A percentile compares a stretch with the other conserved stretches of the same genome.
phyloP scores from a whole-genome alignment of 257 asterid genomes.

The Orobanche coerulescens region DNA sequence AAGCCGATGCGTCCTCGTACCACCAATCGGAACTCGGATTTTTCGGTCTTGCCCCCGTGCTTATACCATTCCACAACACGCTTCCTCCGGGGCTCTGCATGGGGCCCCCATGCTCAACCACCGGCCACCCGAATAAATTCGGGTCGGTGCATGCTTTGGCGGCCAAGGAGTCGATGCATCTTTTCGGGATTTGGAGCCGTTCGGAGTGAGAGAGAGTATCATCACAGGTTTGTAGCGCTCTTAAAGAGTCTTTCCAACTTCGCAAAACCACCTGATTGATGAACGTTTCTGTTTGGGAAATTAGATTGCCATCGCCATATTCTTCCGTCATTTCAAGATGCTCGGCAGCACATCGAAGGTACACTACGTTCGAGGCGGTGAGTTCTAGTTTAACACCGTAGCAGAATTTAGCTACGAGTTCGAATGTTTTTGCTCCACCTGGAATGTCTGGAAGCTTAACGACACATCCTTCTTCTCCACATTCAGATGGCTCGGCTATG shows the following conservation, averaged over 20 bases:
- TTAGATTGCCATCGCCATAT: slow-evolving; percentile 79
- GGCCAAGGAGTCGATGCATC: slow-evolving; percentile 79
- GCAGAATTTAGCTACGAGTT: slow-evolving; percentile 89
- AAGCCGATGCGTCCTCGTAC: slow-evolving; percentile 84
- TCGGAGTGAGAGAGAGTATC: slow-evolving; percentile 60
- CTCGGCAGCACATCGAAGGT: slow-evolving; percentile 86
- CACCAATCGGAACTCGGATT: slow-evolving; percentile 80
- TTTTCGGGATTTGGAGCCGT: slow-evolving; percentile 54
- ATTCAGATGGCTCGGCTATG: slow-evolving; percentile 69
- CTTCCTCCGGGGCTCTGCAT: slow-evolving; percentile 99
- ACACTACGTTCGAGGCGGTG: slow-evolving; percentile 74
- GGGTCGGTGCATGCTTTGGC: slow-evolving; percentile 77
- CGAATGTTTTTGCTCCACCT: slow-evolving; percentile 84
- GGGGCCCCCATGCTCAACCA: slow-evolving; percentile 85
- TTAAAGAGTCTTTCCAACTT: slow-evolving; percentile 82
- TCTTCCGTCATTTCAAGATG: slow-evolving; percentile 90
- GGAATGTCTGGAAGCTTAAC: slow-evolving; percentile 62
- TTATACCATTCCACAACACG: slow-evolving; percentile 91
- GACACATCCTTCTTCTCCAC: slow-evolving; percentile 50
- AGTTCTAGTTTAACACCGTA: slow-evolving; percentile 93
- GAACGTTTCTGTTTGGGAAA: slow-evolving; percentile 66
- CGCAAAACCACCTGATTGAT: slow-evolving; percentile 67
- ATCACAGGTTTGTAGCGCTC: slow-evolving; percentile 75
- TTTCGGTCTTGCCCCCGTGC: slow-evolving; percentile 90
- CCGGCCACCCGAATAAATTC: slow-evolving; percentile 84